Evolutionary conservation across 2,329 filamentous ascomycete species (phyloP), one percentile per base, ranked within the genome.

Genomic region (Balansia obtecta): DNA sequence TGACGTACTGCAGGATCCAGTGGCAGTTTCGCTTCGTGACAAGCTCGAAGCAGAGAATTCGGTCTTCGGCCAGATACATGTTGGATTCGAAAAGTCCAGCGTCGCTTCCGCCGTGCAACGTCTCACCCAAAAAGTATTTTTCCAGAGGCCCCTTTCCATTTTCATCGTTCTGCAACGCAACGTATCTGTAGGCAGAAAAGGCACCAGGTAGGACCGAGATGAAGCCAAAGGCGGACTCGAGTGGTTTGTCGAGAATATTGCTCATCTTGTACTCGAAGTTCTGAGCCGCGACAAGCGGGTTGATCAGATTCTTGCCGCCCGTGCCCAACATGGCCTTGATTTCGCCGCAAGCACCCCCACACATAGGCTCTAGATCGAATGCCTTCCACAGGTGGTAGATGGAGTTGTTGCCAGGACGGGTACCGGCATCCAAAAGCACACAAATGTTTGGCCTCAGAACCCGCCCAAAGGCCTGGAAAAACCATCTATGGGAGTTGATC

Each of bases 231-330:
- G 91, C 88, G 4, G 91, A 97, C 65, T 98, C 93, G 40, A 98
- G 73, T 2, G 93, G 93, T 71, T 98, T 98, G 67, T 98, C 93
- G 43, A 98, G 77, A 63, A 98, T 98, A 63, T 98, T 98, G 67
- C 88, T 95, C 86, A 98, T 95, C 77, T 98, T 98, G 77, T 98
- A 98, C 72, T 98, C 93, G 60, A 98, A 98, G 64, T 98, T 98
- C 62, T 98, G 93, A 1, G 90, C 90, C 2, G 93, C 93, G 20
- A 98, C 87, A 4, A 98, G 77, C 0, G 93, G 93, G 62, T 97
- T 98, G 57, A 96, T 66, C 37, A 98, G 77, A 60, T 94, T 89
- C 68, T 86, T 91, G 56, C 91, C 90, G 52, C 78, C 82, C 3
- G 80, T 81, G 27, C 84, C 85, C 71, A 97, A 75, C 90, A 97